Evolutionary conservation across 2,329 filamentous ascomycete species (phyloP), one percentile per base, ranked within the genome.

Genomic region (Aureobasidium mangrovei): DNA sequence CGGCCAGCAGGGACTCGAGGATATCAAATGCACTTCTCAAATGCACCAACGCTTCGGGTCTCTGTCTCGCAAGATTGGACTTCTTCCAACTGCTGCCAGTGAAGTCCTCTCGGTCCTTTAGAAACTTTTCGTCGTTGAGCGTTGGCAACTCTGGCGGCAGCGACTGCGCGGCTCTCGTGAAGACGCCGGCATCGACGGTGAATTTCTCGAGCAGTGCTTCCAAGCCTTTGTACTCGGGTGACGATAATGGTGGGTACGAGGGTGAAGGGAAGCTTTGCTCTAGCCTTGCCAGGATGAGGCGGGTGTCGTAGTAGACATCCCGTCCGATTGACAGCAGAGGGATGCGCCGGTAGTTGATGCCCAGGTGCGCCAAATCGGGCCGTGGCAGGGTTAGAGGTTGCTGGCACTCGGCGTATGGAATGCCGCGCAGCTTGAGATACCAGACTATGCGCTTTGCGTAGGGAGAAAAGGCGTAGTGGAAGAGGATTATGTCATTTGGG

Each of bases 221-320:
- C 1, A 82, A 52, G 4, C 76, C 77, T 33, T 63, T 31, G 64
- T 63, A 60, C 1, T 68, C 60, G 24, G 33, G 72, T 65, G 36
- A 70, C 69, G 57, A 73, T 56, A 62, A 58, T 29, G 59, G 54
- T n/a, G 61, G 61, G 55, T 62, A 59, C 29, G 60, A 47, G 6
- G 41, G 33, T 31, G 58, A 60, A 2, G 77, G 77, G 63, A 78
- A 80, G 35, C 78, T 69, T 1, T 70, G 61, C 61, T 87, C 82
- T 1, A 89, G 78, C 65, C 82, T 84, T 28, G 68, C 67, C 24
- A 89, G 67, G 61, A 88, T 88, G 26, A 88, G 76, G 2, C 82
- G 79, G 2, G 82, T 83, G 71, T 89, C 85, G 57, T 81, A 72
- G 70, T 87, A 88, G 41, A 89, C 70, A 63, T 86, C 80, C 4